Base-by-base conservation (phyloP, 23 red algal species). In the Gracilaria gracilis region DNA sequence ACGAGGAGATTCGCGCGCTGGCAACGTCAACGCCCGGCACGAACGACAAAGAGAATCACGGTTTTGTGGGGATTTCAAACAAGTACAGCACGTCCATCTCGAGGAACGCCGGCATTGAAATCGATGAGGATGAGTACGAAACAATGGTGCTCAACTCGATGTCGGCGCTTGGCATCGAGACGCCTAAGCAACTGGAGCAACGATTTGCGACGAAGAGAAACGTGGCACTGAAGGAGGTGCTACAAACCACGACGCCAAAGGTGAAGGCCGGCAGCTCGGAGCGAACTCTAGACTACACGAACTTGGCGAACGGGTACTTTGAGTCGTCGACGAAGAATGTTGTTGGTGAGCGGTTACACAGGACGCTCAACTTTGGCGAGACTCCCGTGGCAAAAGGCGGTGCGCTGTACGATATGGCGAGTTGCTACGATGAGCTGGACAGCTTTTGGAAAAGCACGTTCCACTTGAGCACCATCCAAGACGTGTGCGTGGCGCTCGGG, bases 311-410 rank as follows among this genome's bases (percentile, higher is more conserved):
- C 69, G 84, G 84, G 17, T 87, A 87, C 66, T 87, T 57, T 42
- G 84, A 51, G 32, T 29, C 42, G n/a, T 49, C 64, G 28, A n/a
- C n/a, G 20, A 36, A 36, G 37, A 75, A 65, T 13, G 44, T 28
- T 15, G n/a, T 3, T 19, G 46, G 35, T 2, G 40, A 47, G 9
- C 44, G 47, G 84, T 38, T 71, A 20, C 84, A 87, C 67, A 38
- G 84, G 47, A 67, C 65, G 46, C 69, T 87, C 21, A 87, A 87
- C 54, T 87, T 87, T 87, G 84, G 69, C 7, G 84, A 87, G 49
- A 87, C 84, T 12, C 84, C 84, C 4, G 69, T 67, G 67, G 15
- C 24, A 36, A 71, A 71, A 20, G 49, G 67, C 4, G 23, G 38
- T 2, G 38, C 19, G 15, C 12, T 39, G 67, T 14, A 49, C 17